Evolutionary conservation across 2,329 filamentous ascomycete species (phyloP).

Genomic region (Annulohypoxylon truncatum): DNA sequence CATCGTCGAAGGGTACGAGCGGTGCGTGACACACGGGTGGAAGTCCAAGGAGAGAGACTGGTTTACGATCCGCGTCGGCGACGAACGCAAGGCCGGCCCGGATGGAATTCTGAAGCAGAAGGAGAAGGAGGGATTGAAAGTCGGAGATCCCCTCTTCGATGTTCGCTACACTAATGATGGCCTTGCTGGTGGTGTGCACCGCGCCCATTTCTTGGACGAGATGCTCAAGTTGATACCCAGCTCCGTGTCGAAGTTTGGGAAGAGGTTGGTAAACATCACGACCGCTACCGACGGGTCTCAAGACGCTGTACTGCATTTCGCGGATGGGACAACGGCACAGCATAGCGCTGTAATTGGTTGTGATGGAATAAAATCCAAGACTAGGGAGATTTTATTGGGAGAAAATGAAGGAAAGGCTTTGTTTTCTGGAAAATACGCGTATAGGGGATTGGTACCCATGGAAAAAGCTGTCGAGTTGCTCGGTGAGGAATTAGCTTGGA

Average conservation of each 20-base stretch:
- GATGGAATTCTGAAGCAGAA: constrained; percentile 38
- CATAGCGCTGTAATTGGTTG: constrained; percentile 65
- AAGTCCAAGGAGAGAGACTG: constrained; percentile 36
- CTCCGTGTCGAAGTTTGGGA: constrained; percentile 50
- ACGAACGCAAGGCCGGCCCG: constrained; percentile 36
- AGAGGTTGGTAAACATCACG: constrained; percentile 51
- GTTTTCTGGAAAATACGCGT: constrained; percentile 56
- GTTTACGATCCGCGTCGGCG: constrained; percentile 44
- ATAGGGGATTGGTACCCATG: constrained; percentile 63
- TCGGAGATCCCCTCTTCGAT: constrained; percentile 43
- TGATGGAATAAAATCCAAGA: constrained; percentile 72
- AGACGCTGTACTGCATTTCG: constrained; percentile 49
- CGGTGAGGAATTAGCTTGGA: constrained; percentile 54
- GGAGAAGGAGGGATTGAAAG: constrained; percentile 34
- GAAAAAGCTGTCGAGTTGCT: constrained; percentile 62
- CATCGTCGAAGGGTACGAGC: constrained; percentile 46
- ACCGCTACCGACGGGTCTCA: constrained; percentile 34
- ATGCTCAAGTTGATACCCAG: constrained; percentile 54
- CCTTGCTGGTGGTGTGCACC: constrained; percentile 47
- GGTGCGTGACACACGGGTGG: constrained; percentile 47
- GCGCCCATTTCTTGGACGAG: constrained; percentile 56
- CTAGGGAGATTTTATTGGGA: constrained; percentile 64
- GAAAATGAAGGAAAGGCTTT: constrained; percentile 50
- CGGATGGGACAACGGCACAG: constrained; percentile 54
- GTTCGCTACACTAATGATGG: constrained; percentile 35